phyloP scores from a whole-genome alignment of 305 asterid genomes.

The Striga hermonthica region DNA sequence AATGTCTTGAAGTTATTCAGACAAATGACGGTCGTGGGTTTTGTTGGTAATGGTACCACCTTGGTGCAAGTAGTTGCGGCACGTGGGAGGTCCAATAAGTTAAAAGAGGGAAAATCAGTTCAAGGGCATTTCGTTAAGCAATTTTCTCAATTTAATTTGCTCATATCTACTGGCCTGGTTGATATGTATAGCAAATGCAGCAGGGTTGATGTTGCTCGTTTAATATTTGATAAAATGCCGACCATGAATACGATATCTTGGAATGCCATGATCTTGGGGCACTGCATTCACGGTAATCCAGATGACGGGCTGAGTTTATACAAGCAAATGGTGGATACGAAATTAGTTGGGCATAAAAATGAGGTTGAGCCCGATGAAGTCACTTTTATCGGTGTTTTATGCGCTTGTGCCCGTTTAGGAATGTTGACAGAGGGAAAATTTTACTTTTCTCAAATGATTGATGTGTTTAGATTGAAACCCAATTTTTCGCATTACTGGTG shows the following conservation, averaged over 20 bases:
- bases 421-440: conserved; percentile 44
- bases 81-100: conserved; percentile 70
- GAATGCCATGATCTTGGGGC: conserved; percentile 69
- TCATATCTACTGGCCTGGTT: conserved; percentile 45
- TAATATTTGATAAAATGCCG: conserved; percentile 46
- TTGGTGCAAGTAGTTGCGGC: conserved; percentile 55
- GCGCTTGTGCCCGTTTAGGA: conserved; percentile 64
- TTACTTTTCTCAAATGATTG: conserved; percentile 51
- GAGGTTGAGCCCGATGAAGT: conserved; percentile 51
- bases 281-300: conserved; percentile 66
- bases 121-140: conserved; percentile 50
- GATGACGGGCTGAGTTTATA: conserved; percentile 49
- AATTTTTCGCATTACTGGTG: conserved; percentile 79
- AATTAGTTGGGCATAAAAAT: neutral
- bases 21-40: conserved; percentile 43
- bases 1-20: conserved; percentile 64
- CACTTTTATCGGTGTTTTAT: conserved; percentile 62
- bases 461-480: conserved; percentile 45
- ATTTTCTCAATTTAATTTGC: conserved; percentile 37
- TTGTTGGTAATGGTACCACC: conserved; percentile 44
- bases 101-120: conserved; percentile 66
- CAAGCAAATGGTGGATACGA: conserved; percentile 39
- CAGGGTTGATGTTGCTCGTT: conserved; percentile 46
- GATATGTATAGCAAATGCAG: conserved; percentile 72
- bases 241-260: conserved; percentile 50